These are phyloP conservation scores for Tuber aestivum DNA, from an alignment of 495 filamentous ascomycete genomes.

Conservation along the genomic window DNA sequence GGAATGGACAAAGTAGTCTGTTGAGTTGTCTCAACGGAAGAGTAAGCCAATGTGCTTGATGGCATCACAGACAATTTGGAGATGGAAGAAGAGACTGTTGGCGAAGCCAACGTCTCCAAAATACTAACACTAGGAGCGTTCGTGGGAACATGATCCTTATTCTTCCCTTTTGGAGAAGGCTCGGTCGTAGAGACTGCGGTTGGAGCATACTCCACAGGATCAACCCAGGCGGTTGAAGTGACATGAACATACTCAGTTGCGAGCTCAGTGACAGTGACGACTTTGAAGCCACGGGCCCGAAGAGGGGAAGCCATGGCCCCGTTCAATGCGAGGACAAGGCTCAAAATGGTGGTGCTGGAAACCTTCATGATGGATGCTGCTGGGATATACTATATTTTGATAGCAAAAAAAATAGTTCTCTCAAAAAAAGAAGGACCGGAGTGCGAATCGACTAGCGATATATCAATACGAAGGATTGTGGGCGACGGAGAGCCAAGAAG, in stretches of 20 bases:
- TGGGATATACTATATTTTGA: slow-evolving; percentile 12
- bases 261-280: slow-evolving; percentile 23
- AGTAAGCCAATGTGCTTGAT: slow-evolving; percentile 7
- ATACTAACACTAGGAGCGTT: slow-evolving; percentile 13
- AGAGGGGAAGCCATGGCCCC: slow-evolving; percentile 31
- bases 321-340: slow-evolving; percentile 28
- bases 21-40: slow-evolving; percentile 2
- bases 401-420: slow-evolving; percentile 23
- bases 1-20: not conserved
- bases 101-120: not conserved
- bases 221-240: slow-evolving; percentile 26
- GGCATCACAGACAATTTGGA: slow-evolving; percentile 19
- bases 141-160: not conserved
- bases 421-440: slow-evolving; percentile 12
- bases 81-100: slow-evolving; percentile 3
- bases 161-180: not conserved
- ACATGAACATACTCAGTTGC: slow-evolving; percentile 14
- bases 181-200: not conserved
- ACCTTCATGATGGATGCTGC: slow-evolving; percentile 26
- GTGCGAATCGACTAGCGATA: slow-evolving; percentile 36
- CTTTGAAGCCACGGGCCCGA: slow-evolving; percentile 17
- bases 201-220: slow-evolving; percentile 5
- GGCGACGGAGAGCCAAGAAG: slow-evolving; percentile 26
- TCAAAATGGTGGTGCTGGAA: slow-evolving; percentile 23
- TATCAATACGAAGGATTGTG: slow-evolving; percentile 13